Percentiles rank a stretch among this genome's conserved stretches.
phyloP scores from a whole-genome alignment of 2,329 filamentous ascomycete genomes.

The Cladosporium sp. region DNA sequence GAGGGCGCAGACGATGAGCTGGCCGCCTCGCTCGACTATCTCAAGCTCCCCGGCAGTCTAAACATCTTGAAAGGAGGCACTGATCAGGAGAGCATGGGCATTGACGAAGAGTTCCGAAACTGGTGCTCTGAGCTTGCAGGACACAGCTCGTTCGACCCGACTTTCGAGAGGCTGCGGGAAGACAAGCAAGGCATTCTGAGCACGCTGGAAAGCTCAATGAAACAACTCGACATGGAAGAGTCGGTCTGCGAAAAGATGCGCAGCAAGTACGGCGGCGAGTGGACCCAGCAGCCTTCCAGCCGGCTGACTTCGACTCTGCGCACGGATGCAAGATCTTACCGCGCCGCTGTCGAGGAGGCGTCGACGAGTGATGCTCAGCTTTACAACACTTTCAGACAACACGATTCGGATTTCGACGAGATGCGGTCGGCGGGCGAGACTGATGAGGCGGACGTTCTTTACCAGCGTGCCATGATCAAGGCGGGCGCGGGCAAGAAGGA shows the following conservation, averaged over 20 bases:
- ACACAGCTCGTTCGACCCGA: constrained; percentile 71
- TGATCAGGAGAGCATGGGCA: constrained; percentile 75
- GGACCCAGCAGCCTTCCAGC: constrained; percentile 95
- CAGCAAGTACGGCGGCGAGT: constrained; percentile 91
- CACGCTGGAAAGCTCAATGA: constrained; percentile 73
- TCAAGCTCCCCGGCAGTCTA: constrained; percentile 74
- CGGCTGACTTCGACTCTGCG: constrained; percentile 82
- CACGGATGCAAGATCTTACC: constrained; percentile 81
- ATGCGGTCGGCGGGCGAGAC: constrained; percentile 87
- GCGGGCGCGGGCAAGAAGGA: constrained; percentile 64
- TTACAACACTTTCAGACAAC: constrained; percentile 76
- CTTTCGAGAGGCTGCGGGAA: constrained; percentile 73
- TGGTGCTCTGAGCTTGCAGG: constrained; percentile 94
- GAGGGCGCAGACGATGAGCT: constrained; percentile 93
- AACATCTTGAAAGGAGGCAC: constrained; percentile 91
- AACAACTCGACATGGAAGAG: constrained; percentile 94
- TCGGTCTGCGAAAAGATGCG: constrained; percentile 99
- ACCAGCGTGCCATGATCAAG: constrained; percentile 80
- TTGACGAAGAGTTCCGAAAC: constrained; percentile 84
- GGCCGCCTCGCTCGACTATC: constrained; percentile 89
- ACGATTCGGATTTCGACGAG: constrained; percentile 86
- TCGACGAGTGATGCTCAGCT: constrained; percentile 80
- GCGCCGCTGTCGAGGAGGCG: constrained; percentile 85
- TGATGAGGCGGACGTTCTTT: constrained; percentile 82
- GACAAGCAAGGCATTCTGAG: constrained; percentile 73